Evolutionary conservation across 2,329 filamentous ascomycete species (phyloP), one percentile per base, ranked within the genome.

Genomic region (Fusarium sp.): DNA sequence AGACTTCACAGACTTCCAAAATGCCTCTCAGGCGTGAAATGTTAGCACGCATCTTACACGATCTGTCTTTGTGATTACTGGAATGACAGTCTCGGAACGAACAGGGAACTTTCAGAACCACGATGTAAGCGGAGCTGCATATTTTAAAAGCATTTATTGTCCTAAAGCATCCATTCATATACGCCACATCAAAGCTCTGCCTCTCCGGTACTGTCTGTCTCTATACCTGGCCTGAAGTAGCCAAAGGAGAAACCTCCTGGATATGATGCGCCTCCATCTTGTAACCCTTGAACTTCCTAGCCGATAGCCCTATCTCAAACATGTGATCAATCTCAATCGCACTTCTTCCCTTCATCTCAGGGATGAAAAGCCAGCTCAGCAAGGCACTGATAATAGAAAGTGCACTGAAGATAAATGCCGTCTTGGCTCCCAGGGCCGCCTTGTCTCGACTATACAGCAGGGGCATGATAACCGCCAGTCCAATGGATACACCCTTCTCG

Each of bases 321-420:
- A 72, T 72, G 5, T 70, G 57, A 18, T 72, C 70, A 31, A 72
- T 67, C 20, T 73, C 70, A n/a, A 55, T 60, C 9, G 62, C 45
- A 2, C 57, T 73, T n/a, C 68, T 25, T 9, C 66, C 70, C 36
- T 72, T 73, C 68, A 72, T 72, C 59, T 72, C 70, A 1, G 70
- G 70, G 0, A 72, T 37, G 3, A 58, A 68, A 4, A 70, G 4
- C 83, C 69, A 74, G 4, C 51, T 48, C 13, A 73, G 4, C 1
- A 52, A 21, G 3, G 58, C 43, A 0, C 62, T 67, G 0, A 67
- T 18, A 3, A 74, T 36, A 23, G 76, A 79, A 1, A 68, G 41
- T 0, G 72, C 79, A 1, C 75, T 77, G 57, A 80, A 83, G 6
- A 82, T 71, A 46, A 82, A 82, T 0, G 75, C 74, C 1, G 79